Percentiles rank a stretch among this genome's conserved stretches.
Conservation (phyloP, 2,329 filamentous ascomycete genomes). For the Colletotrichum orbiculare region DNA sequence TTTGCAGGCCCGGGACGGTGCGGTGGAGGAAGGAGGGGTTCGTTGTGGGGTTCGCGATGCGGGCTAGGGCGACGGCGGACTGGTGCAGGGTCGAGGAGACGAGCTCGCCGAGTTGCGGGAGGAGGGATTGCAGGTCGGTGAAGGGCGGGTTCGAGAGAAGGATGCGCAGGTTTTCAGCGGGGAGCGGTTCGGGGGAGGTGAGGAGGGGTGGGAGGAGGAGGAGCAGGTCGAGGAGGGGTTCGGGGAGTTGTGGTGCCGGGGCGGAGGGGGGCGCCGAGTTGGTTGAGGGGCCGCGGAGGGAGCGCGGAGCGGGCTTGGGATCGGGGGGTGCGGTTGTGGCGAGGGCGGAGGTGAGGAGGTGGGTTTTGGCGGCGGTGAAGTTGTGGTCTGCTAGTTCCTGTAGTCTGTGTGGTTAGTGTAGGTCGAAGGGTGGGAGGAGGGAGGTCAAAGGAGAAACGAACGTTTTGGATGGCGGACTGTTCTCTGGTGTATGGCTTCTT, state of each 20-base stretch:
- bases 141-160: slow-evolving; percentile 64
- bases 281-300: slow-evolving; percentile 41
- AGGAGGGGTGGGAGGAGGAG: slow-evolving; percentile 64
- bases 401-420: background rate
- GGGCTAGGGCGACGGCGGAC: slow-evolving; percentile 60
- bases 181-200: slow-evolving; percentile 47
- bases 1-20: slow-evolving; percentile 60
- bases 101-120: slow-evolving; percentile 59
- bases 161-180: slow-evolving; percentile 50
- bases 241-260: slow-evolving; percentile 44
- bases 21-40: slow-evolving; percentile 70
- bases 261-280: slow-evolving; percentile 35
- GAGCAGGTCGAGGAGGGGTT: slow-evolving; percentile 64
- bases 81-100: slow-evolving; percentile 62
- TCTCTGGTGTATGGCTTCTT: slow-evolving; percentile 62
- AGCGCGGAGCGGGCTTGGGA: slow-evolving; percentile 34
- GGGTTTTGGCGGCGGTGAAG: slow-evolving; percentile 58
- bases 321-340: slow-evolving; percentile 53
- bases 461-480: slow-evolving; percentile 60
- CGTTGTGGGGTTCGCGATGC: slow-evolving; percentile 59
- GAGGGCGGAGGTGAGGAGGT: slow-evolving; percentile 64
- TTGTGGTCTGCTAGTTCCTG: slow-evolving; percentile 64
- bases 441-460: slow-evolving; percentile 42
- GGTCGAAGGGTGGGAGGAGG: background rate
- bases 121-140: slow-evolving; percentile 56